Conservation (phyloP, 306 rosid species). For the Cercis canadensis region DNA sequence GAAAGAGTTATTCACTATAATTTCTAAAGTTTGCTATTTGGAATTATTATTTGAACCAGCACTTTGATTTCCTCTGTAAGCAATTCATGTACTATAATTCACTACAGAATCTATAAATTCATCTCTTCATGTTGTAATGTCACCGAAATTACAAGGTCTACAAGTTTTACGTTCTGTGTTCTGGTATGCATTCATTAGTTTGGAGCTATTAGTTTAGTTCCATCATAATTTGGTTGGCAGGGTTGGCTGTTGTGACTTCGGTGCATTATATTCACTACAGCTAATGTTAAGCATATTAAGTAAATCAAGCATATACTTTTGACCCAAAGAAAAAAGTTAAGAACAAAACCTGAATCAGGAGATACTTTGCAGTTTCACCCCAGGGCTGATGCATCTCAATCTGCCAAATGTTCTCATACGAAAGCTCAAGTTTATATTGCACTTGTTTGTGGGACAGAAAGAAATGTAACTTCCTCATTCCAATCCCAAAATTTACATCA, state of each 20-base stretch:
- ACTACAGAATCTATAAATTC: too few species aligned
- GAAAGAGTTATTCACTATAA: too few species aligned
- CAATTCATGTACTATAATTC: too few species aligned
- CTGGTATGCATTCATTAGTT: background rate
- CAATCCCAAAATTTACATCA: slow-evolving; percentile 44
- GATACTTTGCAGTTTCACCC: slow-evolving; percentile 41
- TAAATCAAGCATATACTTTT: background rate
- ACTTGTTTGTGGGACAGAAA: slow-evolving; percentile 18
- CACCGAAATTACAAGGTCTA: too few species aligned
- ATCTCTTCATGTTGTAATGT: too few species aligned
- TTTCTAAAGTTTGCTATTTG: too few species aligned
- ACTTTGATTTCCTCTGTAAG: too few species aligned
- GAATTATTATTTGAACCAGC: too few species aligned
- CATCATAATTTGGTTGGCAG: background rate
- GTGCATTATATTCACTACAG: background rate
- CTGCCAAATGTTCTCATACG: slow-evolving; percentile 63
- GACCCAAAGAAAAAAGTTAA: too few species aligned
- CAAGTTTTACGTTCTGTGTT: too few species aligned
- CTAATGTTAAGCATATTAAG: background rate
- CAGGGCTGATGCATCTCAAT: slow-evolving; percentile 46
- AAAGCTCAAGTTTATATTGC: slow-evolving; percentile 54
- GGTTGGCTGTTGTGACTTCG: background rate
- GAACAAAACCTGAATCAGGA: slow-evolving; percentile 58
- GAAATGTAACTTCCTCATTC: slow-evolving; percentile 40
- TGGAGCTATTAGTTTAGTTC: background rate